A percentile compares a stretch with the other conserved stretches of the same genome.
Evolutionary conservation across 1,284 basidiomycete genomes (phyloP).

Genomic region (Tilletiopsis washingtonensis): DNA sequence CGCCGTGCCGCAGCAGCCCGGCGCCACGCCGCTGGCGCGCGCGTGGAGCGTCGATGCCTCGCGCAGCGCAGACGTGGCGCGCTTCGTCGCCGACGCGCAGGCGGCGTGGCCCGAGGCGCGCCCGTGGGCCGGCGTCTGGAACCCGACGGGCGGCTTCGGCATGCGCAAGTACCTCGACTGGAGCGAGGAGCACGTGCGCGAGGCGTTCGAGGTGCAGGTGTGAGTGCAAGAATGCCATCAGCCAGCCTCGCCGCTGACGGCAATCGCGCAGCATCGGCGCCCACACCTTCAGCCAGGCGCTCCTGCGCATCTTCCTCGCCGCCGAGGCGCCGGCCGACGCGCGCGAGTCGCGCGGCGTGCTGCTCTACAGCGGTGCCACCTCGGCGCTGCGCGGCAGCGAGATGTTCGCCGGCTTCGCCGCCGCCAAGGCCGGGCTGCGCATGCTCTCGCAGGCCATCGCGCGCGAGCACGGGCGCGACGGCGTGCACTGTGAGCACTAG

Average conservation of each 20-base stretch:
- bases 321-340: not conserved
- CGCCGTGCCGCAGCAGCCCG: not conserved
- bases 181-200: not conserved
- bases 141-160: not conserved
- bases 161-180: not conserved
- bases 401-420: conserved; percentile 1
- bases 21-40: not conserved
- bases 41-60: conserved; percentile 3
- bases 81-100: not conserved
- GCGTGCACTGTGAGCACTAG: too few species aligned
- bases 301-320: not conserved
- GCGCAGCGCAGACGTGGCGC: not conserved
- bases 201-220: not conserved
- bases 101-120: not conserved
- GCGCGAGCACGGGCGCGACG: conserved; percentile 3
- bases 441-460: not conserved
- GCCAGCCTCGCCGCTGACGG: not conserved
- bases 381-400: not conserved
- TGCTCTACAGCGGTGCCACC: conserved; percentile 2
- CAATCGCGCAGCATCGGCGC: conserved; percentile 3
- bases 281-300: not conserved
- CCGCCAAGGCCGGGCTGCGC: conserved; percentile 1
- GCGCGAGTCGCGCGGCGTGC: not conserved
- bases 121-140: not conserved
- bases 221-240: not conserved